Conservation (phyloP, 73 alveolate species). For the Paramecium biaurelia region DNA sequence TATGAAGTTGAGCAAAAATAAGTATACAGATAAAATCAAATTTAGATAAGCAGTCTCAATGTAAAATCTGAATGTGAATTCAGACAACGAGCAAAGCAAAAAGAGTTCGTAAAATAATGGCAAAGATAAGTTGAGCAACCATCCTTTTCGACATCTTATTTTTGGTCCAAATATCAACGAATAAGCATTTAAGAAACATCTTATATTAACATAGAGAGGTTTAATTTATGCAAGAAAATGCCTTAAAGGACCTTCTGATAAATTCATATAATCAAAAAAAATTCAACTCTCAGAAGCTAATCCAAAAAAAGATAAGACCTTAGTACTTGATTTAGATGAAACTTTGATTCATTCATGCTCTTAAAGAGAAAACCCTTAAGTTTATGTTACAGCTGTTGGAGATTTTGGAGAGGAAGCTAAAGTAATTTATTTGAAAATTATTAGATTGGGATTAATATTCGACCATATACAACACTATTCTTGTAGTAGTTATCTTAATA, state of each 20-base stretch:
- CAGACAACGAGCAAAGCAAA: slow-evolving; percentile 35
- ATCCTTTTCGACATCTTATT: slow-evolving; percentile 47
- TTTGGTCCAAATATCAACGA: slow-evolving; percentile 20
- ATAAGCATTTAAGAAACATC: slow-evolving; percentile 38
- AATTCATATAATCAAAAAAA: slow-evolving; percentile 50
- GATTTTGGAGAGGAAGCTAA: slow-evolving; percentile 43
- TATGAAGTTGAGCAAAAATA: background rate
- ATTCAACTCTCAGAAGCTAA: slow-evolving; percentile 41
- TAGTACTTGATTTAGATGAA: slow-evolving; percentile 56
- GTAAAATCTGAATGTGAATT: background rate
- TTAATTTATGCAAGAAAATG: slow-evolving; percentile 54
- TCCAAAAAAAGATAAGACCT: slow-evolving; percentile 29
- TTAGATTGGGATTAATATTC: slow-evolving; percentile 84
- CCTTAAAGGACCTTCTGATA: slow-evolving; percentile 63
- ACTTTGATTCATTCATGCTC: slow-evolving; percentile 55
- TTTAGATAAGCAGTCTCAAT: slow-evolving; percentile 7
- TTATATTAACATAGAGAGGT: slow-evolving; percentile 51
- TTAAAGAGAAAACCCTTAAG: slow-evolving; percentile 44
- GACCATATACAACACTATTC: slow-evolving; percentile 88
- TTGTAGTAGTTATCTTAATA: slow-evolving; percentile 75
- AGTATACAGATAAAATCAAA: background rate
- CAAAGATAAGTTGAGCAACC: slow-evolving; percentile 30
- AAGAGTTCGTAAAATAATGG: background rate
- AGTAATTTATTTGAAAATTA: background rate
- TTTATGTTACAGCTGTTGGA: slow-evolving; percentile 28